Evolutionary conservation across 208 protist species (phyloP).

Genomic region (Phytomonas francai): DNA sequence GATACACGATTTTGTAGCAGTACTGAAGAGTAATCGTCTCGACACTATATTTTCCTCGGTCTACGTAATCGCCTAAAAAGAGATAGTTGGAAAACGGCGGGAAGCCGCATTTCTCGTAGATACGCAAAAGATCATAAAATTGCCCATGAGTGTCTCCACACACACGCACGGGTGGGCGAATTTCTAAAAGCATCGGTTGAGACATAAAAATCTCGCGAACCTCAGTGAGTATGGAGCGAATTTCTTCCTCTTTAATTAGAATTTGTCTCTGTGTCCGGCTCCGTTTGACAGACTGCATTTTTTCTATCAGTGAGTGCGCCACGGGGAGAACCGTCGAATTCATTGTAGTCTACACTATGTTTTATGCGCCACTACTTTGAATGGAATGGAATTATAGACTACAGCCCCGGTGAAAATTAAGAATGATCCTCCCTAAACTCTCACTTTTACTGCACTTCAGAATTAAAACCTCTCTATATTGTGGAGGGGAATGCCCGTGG

Average conservation of each 20-base stretch:
- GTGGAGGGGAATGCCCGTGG: too few species aligned
- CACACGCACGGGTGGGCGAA: conserved; percentile 78
- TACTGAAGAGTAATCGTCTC: conserved; percentile 90
- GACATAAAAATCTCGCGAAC: conserved; percentile 85
- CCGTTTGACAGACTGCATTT: conserved; percentile 52
- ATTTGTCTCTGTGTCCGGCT: conserved; percentile 58
- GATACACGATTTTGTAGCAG: conserved; percentile 96
- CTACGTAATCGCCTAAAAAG: conserved; percentile 99
- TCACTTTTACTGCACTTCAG: too few species aligned
- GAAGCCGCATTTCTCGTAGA: conserved; percentile 99
- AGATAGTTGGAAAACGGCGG: conserved; percentile 99
- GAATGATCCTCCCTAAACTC: too few species aligned
- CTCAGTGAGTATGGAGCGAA: conserved; percentile 45
- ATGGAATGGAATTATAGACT: too few species aligned
- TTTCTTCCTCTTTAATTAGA: conserved; percentile 81
- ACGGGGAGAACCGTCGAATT: conserved; percentile 17
- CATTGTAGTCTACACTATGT: too few species aligned
- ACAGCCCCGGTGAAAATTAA: too few species aligned
- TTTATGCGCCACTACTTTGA: too few species aligned
- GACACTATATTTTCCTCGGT: conserved; percentile 95
- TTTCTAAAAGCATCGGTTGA: conserved; percentile 86
- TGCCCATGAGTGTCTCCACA: conserved; percentile 98
- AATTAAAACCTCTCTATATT: too few species aligned
- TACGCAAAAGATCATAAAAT: conserved; percentile 97
- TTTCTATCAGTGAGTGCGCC: conserved; percentile 57